Evolutionary conservation across 345 rosid species (phyloP), one percentile per base, ranked within the genome.

Genomic region (Salix brachista): DNA sequence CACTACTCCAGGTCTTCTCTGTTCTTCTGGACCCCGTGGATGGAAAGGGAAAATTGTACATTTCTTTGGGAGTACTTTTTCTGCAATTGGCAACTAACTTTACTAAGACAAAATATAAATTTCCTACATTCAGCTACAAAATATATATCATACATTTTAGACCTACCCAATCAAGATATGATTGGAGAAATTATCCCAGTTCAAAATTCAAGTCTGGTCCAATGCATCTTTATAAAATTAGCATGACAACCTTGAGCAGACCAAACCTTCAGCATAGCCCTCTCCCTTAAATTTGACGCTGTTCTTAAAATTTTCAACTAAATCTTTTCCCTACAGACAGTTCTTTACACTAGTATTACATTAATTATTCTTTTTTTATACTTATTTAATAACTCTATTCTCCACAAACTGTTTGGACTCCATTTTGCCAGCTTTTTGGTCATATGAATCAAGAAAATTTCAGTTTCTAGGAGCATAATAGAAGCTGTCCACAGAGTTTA

Each of bases 21-120:
- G 69, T 19, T 86, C 90, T 77, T 79, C 80, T 0, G 76, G 73
- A 65, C 84, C 90, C 84, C 78, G 79, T 4, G 97, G 97, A 78
- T 88, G 91, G 83, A 83, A 90, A 2, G 97, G 92, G 60, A 87
- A 93, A 18, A 95, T 83, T 1, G 93, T 93, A 82, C 99, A 95
- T 80, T 90, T 93, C 69, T 81, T 87, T 26, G 73, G 78, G 60
- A 79, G 83, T 4, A 16, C 70, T 82, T 83, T 83, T 64, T 85
- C 90, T 86, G 90, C 61, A 82, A 73, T 77, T 74, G 67, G 25
- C 23, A 69, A 71, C 41, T 42, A 16, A 5, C 25, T 62, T 39
- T 14, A 21, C 2, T 6, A 26, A n/a, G 28, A 58, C 2, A 58
- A 58, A 58, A 58, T 9, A 23, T 23, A 58, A 0, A 23, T 7